Evolutionary conservation across 306 rosid genomes (phyloP), one percentile per base, ranked within the genome.

Genomic region (Quercus cerris): DNA sequence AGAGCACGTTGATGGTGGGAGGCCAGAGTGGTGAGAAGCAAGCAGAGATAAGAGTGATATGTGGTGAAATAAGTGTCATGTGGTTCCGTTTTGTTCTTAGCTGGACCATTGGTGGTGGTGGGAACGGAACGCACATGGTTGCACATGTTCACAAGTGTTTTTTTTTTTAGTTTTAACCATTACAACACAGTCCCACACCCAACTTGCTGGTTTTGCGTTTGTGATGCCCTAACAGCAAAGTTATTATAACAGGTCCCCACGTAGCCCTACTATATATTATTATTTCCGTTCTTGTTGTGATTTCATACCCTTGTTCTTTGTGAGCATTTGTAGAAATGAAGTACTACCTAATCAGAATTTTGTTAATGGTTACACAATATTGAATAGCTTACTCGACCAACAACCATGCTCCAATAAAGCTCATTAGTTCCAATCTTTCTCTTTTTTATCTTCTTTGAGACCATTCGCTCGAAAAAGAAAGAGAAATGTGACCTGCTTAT

Each of bases 121-220:
- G 90, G 89, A 85, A 85, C 84, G 73, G 81, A 85, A 80, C 46
- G 87, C 94, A 90, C 91, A 87, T 88, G 90, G 71, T 4, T 69
- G 78, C 88, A 73, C 92, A 82, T 88, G 87, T 68, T 64, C 56
- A 35, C 71, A 44, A 19, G 25, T 33, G 23, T 61, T 68, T 23
- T 67, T 28, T 12, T 0, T 41, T 41, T 41, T 41, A 28, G 75
- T 56, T 56, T 78, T 71, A 27, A 35, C 38, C 54, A 61, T 71
- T 23, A 22, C 59, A 58, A 23, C 73, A 70, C 52, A 49, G 56
- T 35, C 80, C 80, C 84, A 7, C 76, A 28, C 25, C 55, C 78
- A 51, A 54, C 17, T 75, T 52, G 61, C 17, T 75, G 63, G 61
- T 18, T 67, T 66, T 67, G 23, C 72, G 10, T 10, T 64, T 77